Base-by-base conservation (phyloP, 805 yeast species). In the Pichia exigua region DNA sequence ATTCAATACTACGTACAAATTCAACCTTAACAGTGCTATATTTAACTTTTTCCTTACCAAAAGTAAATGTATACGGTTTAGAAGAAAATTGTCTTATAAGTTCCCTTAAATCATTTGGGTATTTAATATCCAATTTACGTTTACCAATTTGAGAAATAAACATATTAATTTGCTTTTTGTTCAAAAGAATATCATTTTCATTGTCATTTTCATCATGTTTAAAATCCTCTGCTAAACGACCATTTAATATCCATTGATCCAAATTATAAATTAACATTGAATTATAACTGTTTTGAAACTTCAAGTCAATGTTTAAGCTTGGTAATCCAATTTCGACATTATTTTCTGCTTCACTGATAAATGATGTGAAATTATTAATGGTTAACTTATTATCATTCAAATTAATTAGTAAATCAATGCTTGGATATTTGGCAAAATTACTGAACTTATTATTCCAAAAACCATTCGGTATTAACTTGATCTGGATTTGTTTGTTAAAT, bases 391-490 rank as follows among this genome's bases (percentile, higher is more conserved):
- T 54, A 18, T 59, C 60, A n/a, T 48, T 45, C 8, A 66, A 49
- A 30, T 59, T 61, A 48, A 69, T 59, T 61, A 68, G 61, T 10
- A 69, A 49, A 48, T 69, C 72, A 42, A 67, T 51, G 43, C 61
- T 59, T 13, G 72, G 72, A 39, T 58, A 57, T 4, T 51, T 48
- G 18, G 58, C 49, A 21, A 62, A 59, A 41, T 60, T 54, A 3
- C 56, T 55, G 30, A 60, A 51, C 7, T 49, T 32, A 17, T 50
- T 50, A n/a, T 57, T 50, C 21, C 51, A 50, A 46, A 59, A 66
- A 4, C 64, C 67, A 55, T 69, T 66, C 1, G 73, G 71, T 18
- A 64, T 53, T 43, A 69, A 53, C 46, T 63, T 65, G 30, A 69
- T 51, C 28, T 65, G 64, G 18, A 66, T 44, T 21, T 63, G 60